Evolutionary conservation across 352 stramenopile genomes (phyloP), one percentile per base, ranked within the genome.

Genomic region (Globisporangium apiculatum): DNA sequence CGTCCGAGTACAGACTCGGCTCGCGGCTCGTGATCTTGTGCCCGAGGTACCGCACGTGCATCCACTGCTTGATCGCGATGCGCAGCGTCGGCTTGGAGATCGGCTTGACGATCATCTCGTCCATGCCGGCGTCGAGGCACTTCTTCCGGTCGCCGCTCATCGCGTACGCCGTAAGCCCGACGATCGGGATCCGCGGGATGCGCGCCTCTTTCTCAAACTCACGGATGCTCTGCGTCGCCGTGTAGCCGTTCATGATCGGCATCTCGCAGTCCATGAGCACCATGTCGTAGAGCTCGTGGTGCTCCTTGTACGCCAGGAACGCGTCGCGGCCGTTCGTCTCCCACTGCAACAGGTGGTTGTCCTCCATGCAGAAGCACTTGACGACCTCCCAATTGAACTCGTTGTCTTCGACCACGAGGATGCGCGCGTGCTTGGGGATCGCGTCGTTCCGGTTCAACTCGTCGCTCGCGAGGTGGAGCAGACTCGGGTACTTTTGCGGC

Each of bases 361-460:
- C 83, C 51, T 90, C 75, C 49, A 75, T 78, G 55, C 88, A 87
- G 54, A 89, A 94, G 60, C 80, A 91, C 57, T 93, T 94, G 46
- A 95, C 83, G 7, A 95, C 84, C 68, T 95, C 84, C 86, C 84
- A 94, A 49, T 95, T 95, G 61, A 95, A 94, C 51, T 95, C 84
- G 49, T 95, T 95, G 65, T 95, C 86, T 72, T 95, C 86, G 7
- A 91, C 83, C 9, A 91, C 79, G 58, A 94, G 67, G 47, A 94
- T 91, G 0, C 81, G 73, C 46, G 83, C 83, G 58, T 89, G 75
- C 7, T 80, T 84, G 3, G 80, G 83, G 17, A 91, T 71, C 24
- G 24, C 48, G 48, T 68, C 66, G n/a, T 73, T 64, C 18, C 51
- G 51, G 37, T 15, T 43, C 14, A 55, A 37, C 10, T 41, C 38